Conservation (phyloP, 1,284 basidiomycete species). For the Microbotryum violaceum region DNA sequence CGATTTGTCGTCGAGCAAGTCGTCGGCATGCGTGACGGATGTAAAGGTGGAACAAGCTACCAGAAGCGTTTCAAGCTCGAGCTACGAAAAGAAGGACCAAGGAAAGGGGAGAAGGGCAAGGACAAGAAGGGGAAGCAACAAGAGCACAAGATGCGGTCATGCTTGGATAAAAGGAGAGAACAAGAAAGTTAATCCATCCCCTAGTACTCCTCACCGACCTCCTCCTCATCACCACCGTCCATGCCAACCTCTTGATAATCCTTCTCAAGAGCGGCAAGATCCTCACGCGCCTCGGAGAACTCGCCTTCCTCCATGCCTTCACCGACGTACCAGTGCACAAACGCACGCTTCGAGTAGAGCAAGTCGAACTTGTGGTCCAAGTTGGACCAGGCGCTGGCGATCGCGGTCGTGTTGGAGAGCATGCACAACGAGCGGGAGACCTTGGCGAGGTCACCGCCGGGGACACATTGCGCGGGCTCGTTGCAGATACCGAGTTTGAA, state of each 20-base stretch:
- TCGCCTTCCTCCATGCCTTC: constrained; percentile 39
- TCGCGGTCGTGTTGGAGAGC: constrained; percentile 91
- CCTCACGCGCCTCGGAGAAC: constrained; percentile 36
- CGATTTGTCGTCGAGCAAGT: too few relatives aligned
- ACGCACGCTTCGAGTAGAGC: constrained; percentile 49
- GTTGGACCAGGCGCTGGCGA: constrained; percentile 85
- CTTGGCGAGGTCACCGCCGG: constrained; percentile 91
- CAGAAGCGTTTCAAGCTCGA: too few relatives aligned
- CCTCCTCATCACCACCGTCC: constrained; percentile 21
- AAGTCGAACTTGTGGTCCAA: constrained; percentile 99
- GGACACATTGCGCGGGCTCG: constrained; percentile 82
- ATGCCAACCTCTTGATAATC: constrained; percentile 31
- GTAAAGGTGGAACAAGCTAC: too few relatives aligned
- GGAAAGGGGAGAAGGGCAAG: too few relatives aligned
- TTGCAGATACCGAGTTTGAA: constrained; percentile 98
- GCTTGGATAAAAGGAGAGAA: not conserved
- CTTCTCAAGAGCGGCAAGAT: constrained; percentile 37
- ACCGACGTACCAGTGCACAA: constrained; percentile 38
- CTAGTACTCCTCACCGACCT: constrained; percentile 25
- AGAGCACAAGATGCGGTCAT: too few relatives aligned
- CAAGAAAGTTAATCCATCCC: not conserved
- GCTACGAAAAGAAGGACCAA: too few relatives aligned
- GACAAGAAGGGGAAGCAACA: too few relatives aligned
- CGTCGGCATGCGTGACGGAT: too few relatives aligned
- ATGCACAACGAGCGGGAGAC: constrained; percentile 91